Evolutionary conservation across 2,329 filamentous ascomycete genomes (phyloP), one percentile per base, ranked within the genome.

Genomic region (Colletotrichum spinosum): DNA sequence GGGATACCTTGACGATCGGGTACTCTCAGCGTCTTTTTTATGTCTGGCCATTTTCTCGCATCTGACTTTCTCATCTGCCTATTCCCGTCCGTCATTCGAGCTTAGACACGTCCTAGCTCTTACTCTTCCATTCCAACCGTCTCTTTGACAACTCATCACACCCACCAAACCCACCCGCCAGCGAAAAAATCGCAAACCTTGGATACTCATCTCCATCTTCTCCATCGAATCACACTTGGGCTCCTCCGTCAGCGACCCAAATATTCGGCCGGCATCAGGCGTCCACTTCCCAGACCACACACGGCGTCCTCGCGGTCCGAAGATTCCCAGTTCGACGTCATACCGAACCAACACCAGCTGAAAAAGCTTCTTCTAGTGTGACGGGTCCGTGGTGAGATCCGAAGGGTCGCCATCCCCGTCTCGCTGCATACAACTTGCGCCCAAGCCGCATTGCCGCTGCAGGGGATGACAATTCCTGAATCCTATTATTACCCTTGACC

Each of bases 351-450:
- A 62, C 41, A 34, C 58, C 51, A 62, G 51, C 34, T 37, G 46
- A 52, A 62, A 51, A 65, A 62, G 44, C 57, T 56, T 62, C 48
- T 25, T 62, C 53, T 56, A 62, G 62, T 49, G 46, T 35, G 17
- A 52, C 62, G 58, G 62, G 62, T 53, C 62, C 52, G 58, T 62
- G 57, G 44, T 48, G 51, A 33, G 49, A 41, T 44, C 51, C 46
- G 51, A 62, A 53, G 58, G 25, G 15, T 61, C 35, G 9, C n/a
- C n/a, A 42, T 56, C 57, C 62, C 51, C 39, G 46, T 56, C 52
- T 34, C 34, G 62, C 60, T 42, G 49, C 41, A 51, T 39, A 39
- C 49, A 42, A 60, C 35, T 37, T 25, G 25, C 25, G 25, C 25
- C 25, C 25, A 25, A 5, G 25, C 25, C 17, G 55, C 55, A 58